Evolutionary conservation across 2,329 filamentous ascomycete species (phyloP), one percentile per base, ranked within the genome.

Genomic region (Fusarium sacchari): DNA sequence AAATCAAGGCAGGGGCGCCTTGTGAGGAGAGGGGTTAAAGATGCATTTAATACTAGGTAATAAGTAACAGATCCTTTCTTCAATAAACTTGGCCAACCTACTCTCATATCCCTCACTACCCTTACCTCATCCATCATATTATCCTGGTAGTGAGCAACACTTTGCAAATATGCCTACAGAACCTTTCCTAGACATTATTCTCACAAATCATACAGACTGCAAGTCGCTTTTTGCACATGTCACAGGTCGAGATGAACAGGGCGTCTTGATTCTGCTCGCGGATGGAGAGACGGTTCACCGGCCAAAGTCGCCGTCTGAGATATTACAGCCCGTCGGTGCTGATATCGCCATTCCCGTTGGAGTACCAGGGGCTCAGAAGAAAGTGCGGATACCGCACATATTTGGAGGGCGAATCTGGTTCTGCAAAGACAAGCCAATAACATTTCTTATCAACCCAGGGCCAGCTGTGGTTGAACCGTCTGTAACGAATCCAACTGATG

Each of bases 321-420:
- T 86, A 17, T 84, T 88, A 32, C 80, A 86, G 58, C 84, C 87
- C 3, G 83, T 94, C 22, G 81, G 82, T 6, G 84, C 82, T 37
- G 85, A 94, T 80, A 88, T 88, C 76, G 88, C 88, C 42, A 94
- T 95, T 69, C 80, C 84, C 3, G 83, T 95, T 10, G 92, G 92
- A 20, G 83, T 84, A 0, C 86, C 90, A 1, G 92, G 92, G 12
- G 83, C 85, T 47, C 88, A 87, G 1, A 88, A 84, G 34, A 88
- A 84, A 6, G 84, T 93, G 30, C 90, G 88, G 3, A 90, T 95
- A 69, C 93, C 93, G 17, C 90, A 90, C 68, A 86, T 94, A 32
- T 91, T 88, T 7, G 92, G 92, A 28, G 92, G 89, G 4, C 88
- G 93, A 60, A 89, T 95, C 79, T 95, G 92, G 90, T 92, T 94